These are phyloP conservation scores for Climacium dendroides DNA, from an alignment of 225 moss, liverwort and hornwort genomes.

Conservation along the genomic window DNA sequence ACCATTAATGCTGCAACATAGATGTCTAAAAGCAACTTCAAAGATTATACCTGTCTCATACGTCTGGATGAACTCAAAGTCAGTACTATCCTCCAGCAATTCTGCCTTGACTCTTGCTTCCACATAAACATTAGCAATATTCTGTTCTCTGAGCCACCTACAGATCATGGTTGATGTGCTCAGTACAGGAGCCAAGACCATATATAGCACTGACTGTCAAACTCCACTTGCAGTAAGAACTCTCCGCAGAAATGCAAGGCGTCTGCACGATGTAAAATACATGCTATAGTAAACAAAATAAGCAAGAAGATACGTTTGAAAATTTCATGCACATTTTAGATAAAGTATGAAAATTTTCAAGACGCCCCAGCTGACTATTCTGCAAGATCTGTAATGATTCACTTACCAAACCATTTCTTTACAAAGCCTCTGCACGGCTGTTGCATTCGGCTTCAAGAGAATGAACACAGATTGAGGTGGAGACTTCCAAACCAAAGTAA, in stretches of 20 bases:
- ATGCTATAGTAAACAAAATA: neutral
- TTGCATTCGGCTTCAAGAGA: constrained; percentile 65
- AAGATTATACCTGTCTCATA: constrained; percentile 38
- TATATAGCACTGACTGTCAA: neutral
- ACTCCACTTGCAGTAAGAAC: neutral
- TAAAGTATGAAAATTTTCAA: neutral
- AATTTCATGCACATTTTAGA: neutral
- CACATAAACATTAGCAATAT: constrained; percentile 40
- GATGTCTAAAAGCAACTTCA: neutral
- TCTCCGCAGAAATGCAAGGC: neutral
- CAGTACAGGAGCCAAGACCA: neutral
- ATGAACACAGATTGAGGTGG: constrained; percentile 75
- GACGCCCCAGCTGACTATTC: neutral
- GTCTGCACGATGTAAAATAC: neutral
- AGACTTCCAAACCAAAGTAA: constrained; percentile 79
- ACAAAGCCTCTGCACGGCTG: constrained; percentile 47
- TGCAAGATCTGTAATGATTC: neutral
- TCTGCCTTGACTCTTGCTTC: constrained; percentile 60
- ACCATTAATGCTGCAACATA: neutral
- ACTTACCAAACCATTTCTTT: constrained; percentile 80
- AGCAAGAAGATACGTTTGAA: neutral
- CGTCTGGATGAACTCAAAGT: constrained; percentile 50
- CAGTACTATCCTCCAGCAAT: constrained; percentile 43
- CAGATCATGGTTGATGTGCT: neutral
- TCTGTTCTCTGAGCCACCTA: constrained; percentile 83